Evolutionary conservation across 2,329 filamentous ascomycete genomes (phyloP), one percentile per base, ranked within the genome.

Genomic region (Ophiobolus disseminans): DNA sequence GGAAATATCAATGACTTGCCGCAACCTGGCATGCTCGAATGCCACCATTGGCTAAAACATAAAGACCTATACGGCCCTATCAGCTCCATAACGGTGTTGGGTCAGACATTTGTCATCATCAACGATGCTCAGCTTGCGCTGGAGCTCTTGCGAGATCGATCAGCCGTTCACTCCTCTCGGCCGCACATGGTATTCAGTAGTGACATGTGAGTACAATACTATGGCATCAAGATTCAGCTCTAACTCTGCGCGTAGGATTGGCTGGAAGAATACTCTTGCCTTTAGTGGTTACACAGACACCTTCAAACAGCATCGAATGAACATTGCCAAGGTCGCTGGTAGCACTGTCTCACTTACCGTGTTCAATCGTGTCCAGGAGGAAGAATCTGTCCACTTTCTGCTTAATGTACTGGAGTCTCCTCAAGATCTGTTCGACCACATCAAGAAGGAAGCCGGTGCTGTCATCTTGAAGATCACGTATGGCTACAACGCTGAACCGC

Each of bases 1-100:
- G 81, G 81, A 3, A 83, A 83, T 55, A 53, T 82, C 13, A 51
- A 57, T 1, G 79, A 83, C 51, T 63, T 83, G 9, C 80, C 80
- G 0, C 62, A 70, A 0, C 46, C 65, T 7, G 71, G 68, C 0
- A 53, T 53, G 30, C 70, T 67, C 7, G 77, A 78, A 41, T 76
- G 66, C 59, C 50, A 71, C 16, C 75, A 79, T 43, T 79, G 76
- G 76, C 45, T 74, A 1, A 66, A 78, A 35, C 72, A 76, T 50
- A 78, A 77, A 55, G 69, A 75, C 10, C 42, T 65, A 22, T 68
- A 68, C 36, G 65, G 66, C 5, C 66, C 65, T 0, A 65, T 70
- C 14, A 68, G 65, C 47, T 70, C 67, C 2, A 39, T 69, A 14
- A 66, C 64, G 1, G 57, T 68, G 3, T 37, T 69, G 0, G 65